A percentile compares a stretch with the other conserved stretches of the same genome.
phyloP scores from a whole-genome alignment of 352 stramenopile genomes.

The Phytophthora multivora region DNA sequence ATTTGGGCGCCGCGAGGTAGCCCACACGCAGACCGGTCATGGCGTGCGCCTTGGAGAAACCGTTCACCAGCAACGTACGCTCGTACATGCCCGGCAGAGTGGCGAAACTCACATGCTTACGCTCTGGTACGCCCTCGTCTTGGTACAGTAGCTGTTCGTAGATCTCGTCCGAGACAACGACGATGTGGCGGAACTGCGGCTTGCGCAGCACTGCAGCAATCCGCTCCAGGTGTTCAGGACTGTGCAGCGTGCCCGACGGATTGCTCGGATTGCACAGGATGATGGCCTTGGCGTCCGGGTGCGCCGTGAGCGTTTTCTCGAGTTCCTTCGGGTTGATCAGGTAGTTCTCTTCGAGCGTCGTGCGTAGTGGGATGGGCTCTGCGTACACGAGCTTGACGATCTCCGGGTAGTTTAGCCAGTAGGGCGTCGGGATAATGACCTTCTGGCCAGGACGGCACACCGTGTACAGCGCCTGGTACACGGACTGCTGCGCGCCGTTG shows the following conservation, averaged over 20 bases:
- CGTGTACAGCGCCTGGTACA: constrained; percentile 94
- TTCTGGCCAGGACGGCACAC: constrained; percentile 91
- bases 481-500: constrained; percentile 96
- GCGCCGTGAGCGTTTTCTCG: constrained; percentile 62
- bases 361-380: constrained; percentile 91
- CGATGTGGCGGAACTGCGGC: constrained; percentile 68
- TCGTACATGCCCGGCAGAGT: constrained; percentile 87
- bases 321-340: constrained; percentile 86
- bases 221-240: constrained; percentile 53
- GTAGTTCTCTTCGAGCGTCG: constrained; percentile 89
- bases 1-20: constrained; percentile 85
- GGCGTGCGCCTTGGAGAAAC: constrained; percentile 82
- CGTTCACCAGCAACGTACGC: constrained; percentile 82
- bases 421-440: constrained; percentile 95
- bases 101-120: constrained; percentile 73
- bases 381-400: constrained; percentile 93
- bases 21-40: constrained; percentile 97
- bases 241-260: constrained; percentile 89
- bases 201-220: constrained; percentile 41
- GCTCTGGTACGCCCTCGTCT: constrained; percentile 56
- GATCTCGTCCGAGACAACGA: constrained; percentile 95
- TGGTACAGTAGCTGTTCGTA: constrained; percentile 96
- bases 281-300: constrained; percentile 81
- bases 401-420: constrained; percentile 97
- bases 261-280: constrained; percentile 98